Conservation (phyloP, 768 basidiomycete genomes). For the Leccinum uliginosum region DNA sequence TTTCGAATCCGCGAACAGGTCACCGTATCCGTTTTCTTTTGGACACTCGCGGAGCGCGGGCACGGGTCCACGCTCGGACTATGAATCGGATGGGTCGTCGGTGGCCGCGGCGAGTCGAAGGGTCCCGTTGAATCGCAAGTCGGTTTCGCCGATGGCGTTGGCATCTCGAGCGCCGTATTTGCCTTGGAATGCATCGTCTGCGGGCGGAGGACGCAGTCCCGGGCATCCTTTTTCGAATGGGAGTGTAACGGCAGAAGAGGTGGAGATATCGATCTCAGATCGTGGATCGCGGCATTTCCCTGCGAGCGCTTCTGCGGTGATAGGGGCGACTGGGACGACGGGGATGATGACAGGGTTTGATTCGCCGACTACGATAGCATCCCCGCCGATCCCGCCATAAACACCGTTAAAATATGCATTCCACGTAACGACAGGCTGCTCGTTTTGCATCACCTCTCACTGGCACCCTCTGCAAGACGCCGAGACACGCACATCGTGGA, state of each 20-base stretch:
- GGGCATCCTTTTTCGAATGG: slow-evolving; percentile 16
- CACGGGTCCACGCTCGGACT: slow-evolving; percentile 39
- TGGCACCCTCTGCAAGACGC: too few relatives aligned
- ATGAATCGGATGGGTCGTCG: slow-evolving; percentile 49
- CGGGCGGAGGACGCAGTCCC: slow-evolving; percentile 31
- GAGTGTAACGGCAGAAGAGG: slow-evolving; percentile 19
- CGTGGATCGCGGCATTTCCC: slow-evolving; percentile 28
- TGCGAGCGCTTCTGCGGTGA: not conserved
- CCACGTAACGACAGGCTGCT: too few relatives aligned
- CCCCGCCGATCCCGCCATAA: slow-evolving; percentile 34
- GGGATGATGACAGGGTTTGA: slow-evolving; percentile 25
- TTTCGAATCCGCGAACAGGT: slow-evolving; percentile 41
- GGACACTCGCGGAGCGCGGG: slow-evolving; percentile 14
- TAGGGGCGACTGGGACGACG: not conserved
- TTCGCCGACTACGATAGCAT: slow-evolving; percentile 36
- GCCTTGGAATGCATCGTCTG: slow-evolving; percentile 31
- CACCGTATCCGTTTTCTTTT: slow-evolving; percentile 21
- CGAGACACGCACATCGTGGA: too few relatives aligned
- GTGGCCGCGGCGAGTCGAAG: slow-evolving; percentile 40
- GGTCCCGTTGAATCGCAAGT: slow-evolving; percentile 61
- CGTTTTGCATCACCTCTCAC: too few relatives aligned
- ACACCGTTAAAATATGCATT: too few relatives aligned
- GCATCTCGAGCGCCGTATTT: slow-evolving; percentile 37
- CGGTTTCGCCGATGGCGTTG: slow-evolving; percentile 70
- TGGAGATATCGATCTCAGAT: slow-evolving; percentile 16